Evolutionary conservation across 108 stramenopile genomes (phyloP).

Genomic region (Cyclotella baltica): DNA sequence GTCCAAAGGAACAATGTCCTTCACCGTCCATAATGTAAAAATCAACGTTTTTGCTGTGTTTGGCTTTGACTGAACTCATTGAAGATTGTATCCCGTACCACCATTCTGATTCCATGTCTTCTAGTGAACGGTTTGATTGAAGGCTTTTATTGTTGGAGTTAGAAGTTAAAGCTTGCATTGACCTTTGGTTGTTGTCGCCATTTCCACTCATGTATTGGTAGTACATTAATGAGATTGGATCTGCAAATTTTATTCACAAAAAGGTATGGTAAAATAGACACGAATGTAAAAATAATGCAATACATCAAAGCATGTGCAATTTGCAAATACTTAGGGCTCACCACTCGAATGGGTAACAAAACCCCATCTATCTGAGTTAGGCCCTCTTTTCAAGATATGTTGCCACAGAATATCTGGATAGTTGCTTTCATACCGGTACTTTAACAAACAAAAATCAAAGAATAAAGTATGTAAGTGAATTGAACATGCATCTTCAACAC

Average conservation of each 20-base stretch:
- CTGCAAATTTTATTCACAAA: too few relatives aligned
- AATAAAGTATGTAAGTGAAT: neutral
- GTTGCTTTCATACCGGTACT: constrained; percentile 41
- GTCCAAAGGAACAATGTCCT: constrained; percentile 63
- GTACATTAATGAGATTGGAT: constrained; percentile 56
- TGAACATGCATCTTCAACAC: neutral
- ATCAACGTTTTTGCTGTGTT: constrained; percentile 51
- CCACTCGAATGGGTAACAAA: constrained; percentile 55
- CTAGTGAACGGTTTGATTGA: constrained; percentile 12
- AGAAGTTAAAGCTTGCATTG: neutral
- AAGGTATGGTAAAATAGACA: too few relatives aligned
- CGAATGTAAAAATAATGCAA: neutral
- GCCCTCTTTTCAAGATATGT: constrained; percentile 54
- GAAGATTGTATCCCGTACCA: constrained; percentile 44
- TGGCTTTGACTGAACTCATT: constrained; percentile 40
- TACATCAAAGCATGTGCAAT: neutral
- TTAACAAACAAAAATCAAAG: constrained; percentile 2
- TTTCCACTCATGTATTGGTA: constrained; percentile 64
- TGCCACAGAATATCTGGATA: constrained; percentile 56
- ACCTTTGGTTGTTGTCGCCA: constrained; percentile 30
- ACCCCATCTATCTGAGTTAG: constrained; percentile 56
- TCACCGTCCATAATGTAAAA: constrained; percentile 56
- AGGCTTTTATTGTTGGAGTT: neutral
- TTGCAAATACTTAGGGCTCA: neutral
- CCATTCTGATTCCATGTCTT: constrained; percentile 35